Percentiles rank a stretch among this genome's conserved stretches.
Conservation (phyloP, 2,329 filamentous ascomycete species). For the Xylaria arbuscula region DNA sequence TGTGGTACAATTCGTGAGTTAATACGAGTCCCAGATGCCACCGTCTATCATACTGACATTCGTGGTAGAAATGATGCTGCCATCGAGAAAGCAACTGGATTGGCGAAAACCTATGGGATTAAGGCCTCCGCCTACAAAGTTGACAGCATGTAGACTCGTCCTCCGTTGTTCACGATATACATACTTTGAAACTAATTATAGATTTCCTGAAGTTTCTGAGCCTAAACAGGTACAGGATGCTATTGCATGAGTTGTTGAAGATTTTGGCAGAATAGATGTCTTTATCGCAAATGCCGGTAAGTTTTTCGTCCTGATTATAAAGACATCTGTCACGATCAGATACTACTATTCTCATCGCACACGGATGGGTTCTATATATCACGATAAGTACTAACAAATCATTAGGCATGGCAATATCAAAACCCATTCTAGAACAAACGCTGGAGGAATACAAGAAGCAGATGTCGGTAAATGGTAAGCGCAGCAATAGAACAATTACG, state of each 20-base stretch:
- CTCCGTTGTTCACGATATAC: background rate
- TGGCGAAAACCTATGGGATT: constrained; percentile 30
- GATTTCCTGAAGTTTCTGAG: constrained; percentile 25
- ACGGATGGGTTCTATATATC: too few species aligned
- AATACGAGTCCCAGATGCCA: background rate
- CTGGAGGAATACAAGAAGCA: constrained; percentile 39
- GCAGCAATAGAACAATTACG: background rate
- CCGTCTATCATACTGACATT: constrained; percentile 9
- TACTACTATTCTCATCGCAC: too few species aligned
- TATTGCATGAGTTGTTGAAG: constrained; percentile 30
- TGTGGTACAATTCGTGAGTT: constrained; percentile 41
- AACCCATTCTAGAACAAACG: constrained; percentile 35
- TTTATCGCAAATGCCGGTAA: constrained; percentile 41
- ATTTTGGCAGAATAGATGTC: constrained; percentile 40
- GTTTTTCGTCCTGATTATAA: background rate
- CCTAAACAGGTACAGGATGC: constrained; percentile 32
- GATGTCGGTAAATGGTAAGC: constrained; percentile 38
- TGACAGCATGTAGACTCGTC: constrained; percentile 28
- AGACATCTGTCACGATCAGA: too few species aligned
- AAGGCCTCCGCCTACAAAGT: constrained; percentile 35
- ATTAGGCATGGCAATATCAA: constrained; percentile 36
- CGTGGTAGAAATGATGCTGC: constrained; percentile 32
- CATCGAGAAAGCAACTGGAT: constrained; percentile 27
- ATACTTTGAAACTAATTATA: constrained; percentile 13
- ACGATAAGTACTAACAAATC: constrained; percentile 14